Conservation (phyloP, 1,139 yeast genomes). For the Kodamaea derodonti region DNA sequence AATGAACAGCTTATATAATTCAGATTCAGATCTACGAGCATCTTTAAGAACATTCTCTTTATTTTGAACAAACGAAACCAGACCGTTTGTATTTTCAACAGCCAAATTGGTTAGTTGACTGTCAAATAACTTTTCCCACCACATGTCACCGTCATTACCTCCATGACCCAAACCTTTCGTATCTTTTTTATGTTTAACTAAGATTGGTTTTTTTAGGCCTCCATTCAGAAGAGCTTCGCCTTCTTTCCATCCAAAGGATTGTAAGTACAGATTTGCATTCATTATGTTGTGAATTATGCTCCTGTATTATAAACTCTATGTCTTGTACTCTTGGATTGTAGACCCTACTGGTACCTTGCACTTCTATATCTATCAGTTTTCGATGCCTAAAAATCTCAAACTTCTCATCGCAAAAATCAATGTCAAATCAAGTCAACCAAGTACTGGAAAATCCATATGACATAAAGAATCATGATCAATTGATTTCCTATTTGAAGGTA, state of each 20-base stretch:
- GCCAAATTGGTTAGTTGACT: conserved; percentile 82
- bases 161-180: conserved; percentile 84
- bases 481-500: conserved; percentile 15
- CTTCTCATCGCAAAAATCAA: not conserved
- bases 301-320: not conserved
- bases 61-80: conserved; percentile 40
- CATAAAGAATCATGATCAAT: conserved; percentile 16
- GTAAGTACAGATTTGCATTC: conserved; percentile 73
- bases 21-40: conserved; percentile 52
- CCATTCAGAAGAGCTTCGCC: conserved; percentile 82
- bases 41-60: conserved; percentile 32
- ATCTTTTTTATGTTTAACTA: conserved; percentile 88
- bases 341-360: too few species aligned
- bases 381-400: too few species aligned
- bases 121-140: conserved; percentile 97
- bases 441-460: conserved; percentile 15
- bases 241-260: conserved; percentile 85
- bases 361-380: too few species aligned
- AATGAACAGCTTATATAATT: conserved; percentile 73
- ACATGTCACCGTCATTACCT: conserved; percentile 68
- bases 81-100: conserved; percentile 36
- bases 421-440: not conserved
- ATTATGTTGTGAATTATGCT: conserved; percentile 32
- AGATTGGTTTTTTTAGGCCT: conserved; percentile 78
- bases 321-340: too few species aligned